These are phyloP conservation scores for Cytospora piceicola DNA, from an alignment of 2,329 filamentous ascomycete genomes.

Conservation along the genomic window DNA sequence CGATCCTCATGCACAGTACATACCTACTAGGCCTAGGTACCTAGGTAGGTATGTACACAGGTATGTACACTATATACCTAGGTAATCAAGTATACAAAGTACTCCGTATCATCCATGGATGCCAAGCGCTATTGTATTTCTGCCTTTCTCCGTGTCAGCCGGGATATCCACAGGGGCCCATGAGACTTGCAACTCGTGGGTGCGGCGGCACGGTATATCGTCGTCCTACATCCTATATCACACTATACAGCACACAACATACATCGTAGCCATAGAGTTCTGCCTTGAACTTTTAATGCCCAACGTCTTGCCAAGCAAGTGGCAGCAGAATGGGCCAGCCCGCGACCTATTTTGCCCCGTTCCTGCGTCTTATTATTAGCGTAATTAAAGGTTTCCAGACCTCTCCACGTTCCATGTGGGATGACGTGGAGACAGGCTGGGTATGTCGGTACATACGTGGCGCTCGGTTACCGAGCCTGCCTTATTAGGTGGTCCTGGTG, in stretches of 20 bases:
- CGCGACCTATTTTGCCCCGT: constrained; percentile 8
- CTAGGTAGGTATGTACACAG: background rate
- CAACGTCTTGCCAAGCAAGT: constrained; percentile 6
- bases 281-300: background rate
- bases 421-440: constrained; percentile 24
- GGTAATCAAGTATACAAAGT: too few relatives aligned
- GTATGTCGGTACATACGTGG: background rate
- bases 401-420: constrained; percentile 26
- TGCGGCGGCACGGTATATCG: background rate
- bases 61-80: background rate
- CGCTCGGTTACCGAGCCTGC: constrained; percentile 3
- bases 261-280: too few relatives aligned
- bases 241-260: too few relatives aligned
- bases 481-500: background rate
- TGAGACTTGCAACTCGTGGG: constrained; percentile 12
- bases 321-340: background rate
- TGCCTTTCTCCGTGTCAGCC: constrained; percentile 8
- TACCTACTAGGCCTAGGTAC: background rate
- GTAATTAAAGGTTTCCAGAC: constrained; percentile 26
- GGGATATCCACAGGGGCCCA: constrained; percentile 25
- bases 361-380: constrained; percentile 28
- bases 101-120: background rate
- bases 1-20: background rate
- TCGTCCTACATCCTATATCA: background rate
- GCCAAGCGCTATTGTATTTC: constrained; percentile 8